phyloP scores from a whole-genome alignment of 1,284 basidiomycete species.

The Chondrostereum purpureum region DNA sequence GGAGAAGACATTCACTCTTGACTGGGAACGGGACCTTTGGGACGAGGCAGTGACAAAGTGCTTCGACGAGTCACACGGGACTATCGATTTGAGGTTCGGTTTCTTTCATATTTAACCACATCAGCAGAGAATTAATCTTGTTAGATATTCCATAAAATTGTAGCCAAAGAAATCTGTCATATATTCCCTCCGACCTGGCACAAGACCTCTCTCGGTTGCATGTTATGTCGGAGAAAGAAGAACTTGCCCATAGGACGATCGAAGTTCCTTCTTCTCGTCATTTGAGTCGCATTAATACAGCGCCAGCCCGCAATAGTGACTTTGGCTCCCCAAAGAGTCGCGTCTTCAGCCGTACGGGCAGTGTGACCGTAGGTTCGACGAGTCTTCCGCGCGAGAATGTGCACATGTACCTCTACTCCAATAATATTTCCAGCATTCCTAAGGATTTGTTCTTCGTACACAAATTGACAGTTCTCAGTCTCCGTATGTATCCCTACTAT shows the following conservation, averaged over 20 bases:
- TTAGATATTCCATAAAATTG: too few species aligned
- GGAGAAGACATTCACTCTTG: background rate
- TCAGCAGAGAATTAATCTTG: too few species aligned
- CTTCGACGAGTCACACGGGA: background rate
- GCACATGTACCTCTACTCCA: slow-evolving; percentile 40
- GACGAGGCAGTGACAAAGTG: background rate
- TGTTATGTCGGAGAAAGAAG: background rate
- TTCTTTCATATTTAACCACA: too few species aligned
- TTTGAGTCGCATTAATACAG: background rate
- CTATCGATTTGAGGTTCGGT: background rate
- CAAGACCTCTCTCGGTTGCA: background rate
- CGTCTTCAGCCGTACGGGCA: slow-evolving; percentile 2
- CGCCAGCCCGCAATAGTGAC: background rate
- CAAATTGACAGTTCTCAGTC: slow-evolving; percentile 45
- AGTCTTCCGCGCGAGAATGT: slow-evolving; percentile 32
- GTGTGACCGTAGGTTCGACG: slow-evolving; percentile 16
- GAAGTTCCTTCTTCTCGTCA: background rate
- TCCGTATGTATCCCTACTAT: slow-evolving; percentile 37
- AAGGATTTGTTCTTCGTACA: slow-evolving; percentile 43
- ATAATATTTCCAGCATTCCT: slow-evolving; percentile 43
- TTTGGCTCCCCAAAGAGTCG: background rate
- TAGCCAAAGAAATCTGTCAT: background rate
- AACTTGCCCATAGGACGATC: background rate
- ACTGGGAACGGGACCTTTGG: background rate
- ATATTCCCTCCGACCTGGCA: background rate